A percentile compares a stretch with the other conserved stretches of the same genome.
phyloP scores from a whole-genome alignment of 23 red algal genomes.

The Gracilaria vermiculophylla region DNA sequence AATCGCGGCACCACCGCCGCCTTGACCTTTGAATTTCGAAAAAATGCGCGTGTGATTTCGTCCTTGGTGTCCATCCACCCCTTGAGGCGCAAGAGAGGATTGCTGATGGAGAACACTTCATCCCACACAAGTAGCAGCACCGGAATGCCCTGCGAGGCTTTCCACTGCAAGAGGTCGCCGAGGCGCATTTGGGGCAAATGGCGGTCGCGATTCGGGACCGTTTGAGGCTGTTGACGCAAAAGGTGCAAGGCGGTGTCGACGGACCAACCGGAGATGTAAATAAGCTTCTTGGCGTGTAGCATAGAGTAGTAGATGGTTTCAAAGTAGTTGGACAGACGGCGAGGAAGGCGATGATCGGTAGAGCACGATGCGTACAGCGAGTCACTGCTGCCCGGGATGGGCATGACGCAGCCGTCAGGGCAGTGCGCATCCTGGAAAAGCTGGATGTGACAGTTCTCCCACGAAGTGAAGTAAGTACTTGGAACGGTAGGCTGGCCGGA shows the following conservation, averaged over 20 bases:
- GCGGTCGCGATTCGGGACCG: constrained; percentile 1
- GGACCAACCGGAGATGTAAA: constrained; percentile 78
- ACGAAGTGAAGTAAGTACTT: constrained; percentile 39
- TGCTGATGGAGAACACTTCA: constrained; percentile 65
- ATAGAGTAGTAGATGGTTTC: constrained; percentile 57
- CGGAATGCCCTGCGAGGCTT: constrained; percentile 47
- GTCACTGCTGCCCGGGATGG: constrained; percentile 39
- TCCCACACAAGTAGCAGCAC: constrained; percentile 75
- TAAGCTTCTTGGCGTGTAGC: constrained; percentile 50
- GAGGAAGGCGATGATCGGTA: neutral
- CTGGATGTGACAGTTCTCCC: constrained; percentile 54
- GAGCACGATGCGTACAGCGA: neutral
- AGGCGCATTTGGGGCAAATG: constrained; percentile 17
- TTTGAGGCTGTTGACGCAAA: constrained; percentile 28
- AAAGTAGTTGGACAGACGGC: constrained; percentile 43
- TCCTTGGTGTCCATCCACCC: constrained; percentile 74
- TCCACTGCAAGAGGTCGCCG: constrained; percentile 53
- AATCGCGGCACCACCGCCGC: constrained; percentile 68
- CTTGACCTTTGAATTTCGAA: constrained; percentile 60
- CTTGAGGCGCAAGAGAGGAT: constrained; percentile 29
- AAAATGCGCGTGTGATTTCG: constrained; percentile 61
- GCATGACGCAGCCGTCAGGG: constrained; percentile 1
- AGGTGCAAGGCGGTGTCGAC: constrained; percentile 50
- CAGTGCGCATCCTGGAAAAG: constrained; percentile 65
- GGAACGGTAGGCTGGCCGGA: constrained; percentile 49